Evolutionary conservation across 371 early-diverging fungal genomes (phyloP).

Genomic region (Smittium culicis): DNA sequence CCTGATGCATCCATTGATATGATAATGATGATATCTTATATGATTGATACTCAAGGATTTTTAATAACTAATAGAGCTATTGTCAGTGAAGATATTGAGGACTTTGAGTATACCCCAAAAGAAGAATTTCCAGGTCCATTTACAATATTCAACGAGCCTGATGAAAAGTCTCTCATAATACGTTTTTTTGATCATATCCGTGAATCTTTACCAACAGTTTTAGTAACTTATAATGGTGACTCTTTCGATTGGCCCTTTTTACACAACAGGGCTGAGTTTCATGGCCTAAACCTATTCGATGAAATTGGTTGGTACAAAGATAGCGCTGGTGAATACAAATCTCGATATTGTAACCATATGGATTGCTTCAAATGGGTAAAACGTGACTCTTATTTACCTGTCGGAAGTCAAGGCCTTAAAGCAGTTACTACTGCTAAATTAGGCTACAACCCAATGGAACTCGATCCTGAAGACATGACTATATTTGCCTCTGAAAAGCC

Average conservation of each 20-base stretch:
- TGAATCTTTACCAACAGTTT: slow-evolving; percentile 75
- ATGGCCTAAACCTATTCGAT: slow-evolving; percentile 74
- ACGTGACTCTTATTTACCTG: slow-evolving; percentile 97
- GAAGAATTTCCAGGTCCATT: slow-evolving; percentile 94
- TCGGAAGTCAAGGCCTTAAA: slow-evolving; percentile 94
- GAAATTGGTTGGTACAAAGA: slow-evolving; percentile 78
- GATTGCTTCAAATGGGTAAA: slow-evolving; percentile 99
- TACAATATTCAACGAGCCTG: slow-evolving; percentile 86
- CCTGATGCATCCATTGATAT: slow-evolving; percentile 87
- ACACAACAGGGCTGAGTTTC: slow-evolving; percentile 64
- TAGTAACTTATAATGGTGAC: slow-evolving; percentile 99
- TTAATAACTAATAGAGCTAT: slow-evolving; percentile 96
- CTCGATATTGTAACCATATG: slow-evolving; percentile 87
- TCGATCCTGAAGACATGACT: slow-evolving; percentile 99
- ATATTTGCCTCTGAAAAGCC: slow-evolving; percentile 88
- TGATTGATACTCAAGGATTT: slow-evolving; percentile 95
- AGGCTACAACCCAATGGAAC: slow-evolving; percentile 96
- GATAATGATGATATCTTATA: slow-evolving; percentile 99
- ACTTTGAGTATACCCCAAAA: slow-evolving; percentile 97
- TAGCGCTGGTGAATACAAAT: slow-evolving; percentile 73
- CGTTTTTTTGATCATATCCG: slow-evolving; percentile 92
- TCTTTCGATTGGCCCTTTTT: slow-evolving; percentile 99
- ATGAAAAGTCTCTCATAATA: slow-evolving; percentile 66
- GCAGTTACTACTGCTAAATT: slow-evolving; percentile 95
- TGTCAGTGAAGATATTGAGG: slow-evolving; percentile 91